Evolutionary conservation across 75 land plant species (phyloP).

Genomic region (Chamaecyparis obtusa): DNA sequence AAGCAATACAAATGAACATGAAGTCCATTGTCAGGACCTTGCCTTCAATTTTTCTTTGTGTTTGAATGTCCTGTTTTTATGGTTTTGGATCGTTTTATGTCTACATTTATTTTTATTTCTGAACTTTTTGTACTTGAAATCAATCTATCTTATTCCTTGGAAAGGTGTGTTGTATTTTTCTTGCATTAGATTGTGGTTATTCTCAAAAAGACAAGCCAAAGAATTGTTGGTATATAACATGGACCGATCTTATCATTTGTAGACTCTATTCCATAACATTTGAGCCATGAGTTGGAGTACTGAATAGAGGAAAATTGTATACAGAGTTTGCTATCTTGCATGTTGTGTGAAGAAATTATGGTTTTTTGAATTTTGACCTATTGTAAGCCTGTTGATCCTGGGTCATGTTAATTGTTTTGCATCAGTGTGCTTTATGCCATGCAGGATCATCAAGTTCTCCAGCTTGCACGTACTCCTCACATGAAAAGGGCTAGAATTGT

Average conservation of each 20-base stretch:
- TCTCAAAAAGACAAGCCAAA: not conserved
- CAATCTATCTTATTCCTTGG: not conserved
- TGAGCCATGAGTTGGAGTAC: not conserved
- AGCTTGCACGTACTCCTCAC: too few species aligned
- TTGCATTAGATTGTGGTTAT: not conserved
- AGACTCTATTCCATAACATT: not conserved
- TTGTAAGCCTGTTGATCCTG: not conserved
- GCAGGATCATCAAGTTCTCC: too few species aligned
- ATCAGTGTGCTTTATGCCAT: not conserved
- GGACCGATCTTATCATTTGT: not conserved
- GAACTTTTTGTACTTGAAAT: not conserved
- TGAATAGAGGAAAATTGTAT: not conserved
- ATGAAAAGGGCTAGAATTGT: too few species aligned
- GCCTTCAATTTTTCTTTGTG: not conserved
- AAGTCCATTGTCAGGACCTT: not conserved
- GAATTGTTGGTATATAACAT: not conserved
- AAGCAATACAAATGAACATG: not conserved
- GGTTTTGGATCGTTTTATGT: not conserved
- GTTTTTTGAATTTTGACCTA: not conserved
- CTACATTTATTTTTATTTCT: not conserved
- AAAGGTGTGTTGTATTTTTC: not conserved
- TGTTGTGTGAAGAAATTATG: not conserved
- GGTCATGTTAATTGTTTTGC: not conserved
- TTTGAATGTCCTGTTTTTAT: not conserved
- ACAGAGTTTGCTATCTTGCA: not conserved